Conservation (phyloP, 192 early-diverging fungal genomes). For the Spizellomyces punctatus region DNA sequence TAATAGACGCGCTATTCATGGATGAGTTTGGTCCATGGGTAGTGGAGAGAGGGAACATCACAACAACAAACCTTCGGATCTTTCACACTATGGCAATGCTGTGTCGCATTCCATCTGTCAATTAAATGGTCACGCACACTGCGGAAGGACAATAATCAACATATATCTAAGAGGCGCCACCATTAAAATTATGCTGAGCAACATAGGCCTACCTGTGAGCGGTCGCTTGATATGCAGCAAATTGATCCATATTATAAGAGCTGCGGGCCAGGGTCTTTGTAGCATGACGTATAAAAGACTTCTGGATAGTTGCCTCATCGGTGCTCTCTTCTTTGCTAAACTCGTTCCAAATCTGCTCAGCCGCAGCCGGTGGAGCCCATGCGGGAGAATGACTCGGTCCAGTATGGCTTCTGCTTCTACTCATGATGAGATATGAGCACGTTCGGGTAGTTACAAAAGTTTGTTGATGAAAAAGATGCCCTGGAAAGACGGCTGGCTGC, state of each 20-base stretch:
- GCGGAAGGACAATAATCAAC: constrained; percentile 7
- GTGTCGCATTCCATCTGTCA: constrained; percentile 93
- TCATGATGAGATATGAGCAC: background rate
- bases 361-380: constrained; percentile 22
- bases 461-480: no score
- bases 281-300: constrained; percentile 86
- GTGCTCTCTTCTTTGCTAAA: constrained; percentile 31
- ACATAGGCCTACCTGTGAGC: constrained; percentile 67
- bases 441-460: background rate
- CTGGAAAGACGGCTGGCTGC: no score
- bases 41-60: background rate
- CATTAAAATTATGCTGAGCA: background rate
- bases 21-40: background rate
- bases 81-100: constrained; percentile 76
- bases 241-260: constrained; percentile 89
- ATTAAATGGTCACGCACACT: constrained; percentile 91
- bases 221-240: constrained; percentile 89
- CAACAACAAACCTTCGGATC: constrained; percentile 65
- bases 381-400: constrained; percentile 5
- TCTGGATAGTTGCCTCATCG: constrained; percentile 35
- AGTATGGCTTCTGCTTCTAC: constrained; percentile 7
- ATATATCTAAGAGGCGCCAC: background rate
- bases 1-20: constrained; percentile 81
- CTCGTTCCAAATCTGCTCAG: constrained; percentile 31
- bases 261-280: constrained; percentile 89